Base-by-base conservation (phyloP, 2,329 filamentous ascomycete genomes). In the Aspergillus intermedius region DNA sequence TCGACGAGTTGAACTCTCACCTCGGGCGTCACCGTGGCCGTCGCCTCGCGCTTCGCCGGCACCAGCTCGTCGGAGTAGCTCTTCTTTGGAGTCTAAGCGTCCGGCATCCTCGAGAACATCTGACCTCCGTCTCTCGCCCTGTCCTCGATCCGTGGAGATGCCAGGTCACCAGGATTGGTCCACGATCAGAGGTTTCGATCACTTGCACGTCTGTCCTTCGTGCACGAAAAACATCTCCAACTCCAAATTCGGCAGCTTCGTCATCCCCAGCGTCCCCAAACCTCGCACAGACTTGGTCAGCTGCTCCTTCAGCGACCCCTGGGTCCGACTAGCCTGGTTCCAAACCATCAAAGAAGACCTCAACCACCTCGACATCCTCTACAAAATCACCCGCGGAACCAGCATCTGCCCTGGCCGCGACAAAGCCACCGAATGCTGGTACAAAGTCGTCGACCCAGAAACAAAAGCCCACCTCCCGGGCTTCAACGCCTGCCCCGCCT, bases 251-350 rank as follows among this genome's bases (percentile, higher is more conserved):
- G 77, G 81, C 2, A 75, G 79, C 13, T 74, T 82, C 30, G 89
- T 95, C 59, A 72, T 83, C 9, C 77, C 77, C 3, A 80, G 81
- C 32, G 76, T 81, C 25, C 72, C 76, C 23, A 80, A 82, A 13
- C 74, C 80, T 4, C 72, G 77, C 2, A 77, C 80, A 12, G 73
- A 76, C 37, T 75, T 80, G 42, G 76, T 87, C 6, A 75, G 78
- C 42, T 97, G 91, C 69, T 85, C 90, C 54, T 88, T 96, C 67
- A 88, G 87, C 25, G 78, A 81, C 10, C 81, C 85, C 1, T 96
- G 90, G 88, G 85, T 88, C 59, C 83, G 88, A 23, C 82, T 95
- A 35, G 90, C 90, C 1, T 95, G 87, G 82, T 76, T 91, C 3
- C 76, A 95, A 53, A 91, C 84, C 2, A 72, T 87, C 46, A 89